Evolutionary conservation across 2,329 filamentous ascomycete species (phyloP).

Genomic region (Didymella lethalis): DNA sequence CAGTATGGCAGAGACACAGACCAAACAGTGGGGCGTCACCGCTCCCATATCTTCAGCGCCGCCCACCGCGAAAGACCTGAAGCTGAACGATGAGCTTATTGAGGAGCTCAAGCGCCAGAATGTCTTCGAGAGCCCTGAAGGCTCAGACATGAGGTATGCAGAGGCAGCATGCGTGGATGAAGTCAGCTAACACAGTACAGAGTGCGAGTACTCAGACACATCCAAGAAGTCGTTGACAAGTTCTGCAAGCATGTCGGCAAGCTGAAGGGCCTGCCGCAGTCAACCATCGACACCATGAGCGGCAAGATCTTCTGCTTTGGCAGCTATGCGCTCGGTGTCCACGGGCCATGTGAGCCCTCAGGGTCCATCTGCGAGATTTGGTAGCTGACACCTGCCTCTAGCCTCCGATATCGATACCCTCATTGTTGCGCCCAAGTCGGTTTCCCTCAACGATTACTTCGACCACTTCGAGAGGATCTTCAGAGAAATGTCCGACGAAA

Average conservation of each 20-base stretch:
- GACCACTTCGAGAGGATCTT: conserved; percentile 83
- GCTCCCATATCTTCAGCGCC: conserved; percentile 80
- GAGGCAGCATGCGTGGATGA: neutral
- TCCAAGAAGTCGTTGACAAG: conserved; percentile 82
- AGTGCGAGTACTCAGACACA: conserved; percentile 73
- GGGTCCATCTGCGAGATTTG: neutral
- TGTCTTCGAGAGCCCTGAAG: conserved; percentile 85
- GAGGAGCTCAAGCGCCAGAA: conserved; percentile 87
- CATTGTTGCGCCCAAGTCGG: conserved; percentile 88
- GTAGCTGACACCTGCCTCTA: conserved; percentile 36
- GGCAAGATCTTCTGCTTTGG: conserved; percentile 96
- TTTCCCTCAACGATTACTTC: conserved; percentile 91
- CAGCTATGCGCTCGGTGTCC: conserved; percentile 93
- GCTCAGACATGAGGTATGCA: conserved; percentile 81
- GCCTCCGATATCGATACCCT: conserved; percentile 98
- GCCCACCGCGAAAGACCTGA: conserved; percentile 78
- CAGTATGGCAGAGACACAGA: conserved; percentile 45
- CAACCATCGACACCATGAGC: conserved; percentile 81
- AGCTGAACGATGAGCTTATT: conserved; percentile 79
- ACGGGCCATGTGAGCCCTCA: conserved; percentile 70
- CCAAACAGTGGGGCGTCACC: conserved; percentile 73
- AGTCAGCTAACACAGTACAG: conserved; percentile 54
- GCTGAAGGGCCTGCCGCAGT: conserved; percentile 75
- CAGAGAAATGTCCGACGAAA: conserved; percentile 74
- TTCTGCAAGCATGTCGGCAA: conserved; percentile 85